Evolutionary conservation across 106 monocot species (phyloP).

Genomic region (Platanthera guangdongensis): DNA sequence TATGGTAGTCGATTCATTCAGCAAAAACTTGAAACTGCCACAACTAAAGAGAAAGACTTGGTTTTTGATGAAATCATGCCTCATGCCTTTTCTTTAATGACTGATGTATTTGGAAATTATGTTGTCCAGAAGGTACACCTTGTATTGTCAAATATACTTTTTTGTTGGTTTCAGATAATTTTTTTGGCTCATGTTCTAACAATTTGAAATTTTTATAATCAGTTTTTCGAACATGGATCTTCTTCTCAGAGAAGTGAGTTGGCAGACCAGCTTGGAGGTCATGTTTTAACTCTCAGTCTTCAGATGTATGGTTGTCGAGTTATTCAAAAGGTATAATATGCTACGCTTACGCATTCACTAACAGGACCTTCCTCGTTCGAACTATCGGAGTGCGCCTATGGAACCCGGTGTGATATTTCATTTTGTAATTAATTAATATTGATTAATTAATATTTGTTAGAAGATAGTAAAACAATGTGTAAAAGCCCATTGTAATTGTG

Average conservation of each 20-base stretch:
- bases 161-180: not conserved
- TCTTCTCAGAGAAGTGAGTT: slow-evolving; percentile 57
- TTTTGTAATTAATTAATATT: no score
- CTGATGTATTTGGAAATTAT: slow-evolving; percentile 91
- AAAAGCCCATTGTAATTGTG: no score
- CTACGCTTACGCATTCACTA: no score
- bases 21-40: slow-evolving; percentile 76
- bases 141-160: not conserved
- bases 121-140: slow-evolving; percentile 65
- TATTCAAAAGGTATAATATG: slow-evolving; percentile 51
- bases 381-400: no score
- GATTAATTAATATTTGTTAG: no score
- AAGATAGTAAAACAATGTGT: no score
- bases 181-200: not conserved
- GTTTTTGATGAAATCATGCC: slow-evolving; percentile 66
- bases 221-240: slow-evolving; percentile 84
- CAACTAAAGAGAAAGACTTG: slow-evolving; percentile 53
- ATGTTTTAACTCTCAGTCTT: slow-evolving; percentile 60
- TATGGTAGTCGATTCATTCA: slow-evolving; percentile 86
- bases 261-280: slow-evolving; percentile 42
- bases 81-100: slow-evolving; percentile 53
- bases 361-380: no score
- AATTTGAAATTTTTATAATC: not conserved
- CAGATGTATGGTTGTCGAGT: slow-evolving; percentile 84
- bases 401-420: no score